Base-by-base conservation (phyloP, 1,284 basidiomycete genomes). In the Moesziomyces globuligerus region DNA sequence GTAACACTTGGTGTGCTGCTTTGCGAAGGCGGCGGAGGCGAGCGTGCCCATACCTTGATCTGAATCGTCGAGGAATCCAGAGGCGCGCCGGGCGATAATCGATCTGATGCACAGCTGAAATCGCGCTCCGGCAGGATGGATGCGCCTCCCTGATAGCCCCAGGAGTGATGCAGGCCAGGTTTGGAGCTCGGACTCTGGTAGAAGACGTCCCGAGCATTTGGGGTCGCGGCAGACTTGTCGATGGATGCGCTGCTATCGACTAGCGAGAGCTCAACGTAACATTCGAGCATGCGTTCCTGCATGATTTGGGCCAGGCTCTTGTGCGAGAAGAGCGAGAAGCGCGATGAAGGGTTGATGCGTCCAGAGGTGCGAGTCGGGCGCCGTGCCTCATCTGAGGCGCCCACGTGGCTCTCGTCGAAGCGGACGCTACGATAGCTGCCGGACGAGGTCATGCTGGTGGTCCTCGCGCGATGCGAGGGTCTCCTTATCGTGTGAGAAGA, bases 281-380 rank as follows among this genome's bases (percentile, higher is more conserved):
- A 71, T 23, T 60, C 57, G 7, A 71, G 50, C 50, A 71, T 60
- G 32, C 68, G 68, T 47, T 71, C 62, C 32, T 61, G 48, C 62
- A 71, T 71, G 57, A 71, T 66, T 32, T 61, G 61, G 2, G 29
- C 43, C 15, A 66, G 48, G 24, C 54, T 54, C 51, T 66, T 71
- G 17, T 62, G 57, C 13, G 54, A 50, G 34, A 60, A 66, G 28
- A 66, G 53, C 20, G 40, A 32, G 23, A 62, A 60, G 40, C 61
- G 62, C n/a, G 62, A 66, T 3, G 62, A 49, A 9, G 51, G 23
- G n/a, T 39, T 48, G 20, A 64, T 21, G 15, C 68, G 46, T 1
- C 57, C 61, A 17, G 54, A 28, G 2, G 55, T 41, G 3, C 60
- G 38, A 1, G 48, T 42, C 13, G 51, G 53, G 13, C 60, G 51